A percentile compares a stretch with the other conserved stretches of the same genome.
Conservation (phyloP, 2,329 filamentous ascomycete genomes). For the Trichoderma polysporum region DNA sequence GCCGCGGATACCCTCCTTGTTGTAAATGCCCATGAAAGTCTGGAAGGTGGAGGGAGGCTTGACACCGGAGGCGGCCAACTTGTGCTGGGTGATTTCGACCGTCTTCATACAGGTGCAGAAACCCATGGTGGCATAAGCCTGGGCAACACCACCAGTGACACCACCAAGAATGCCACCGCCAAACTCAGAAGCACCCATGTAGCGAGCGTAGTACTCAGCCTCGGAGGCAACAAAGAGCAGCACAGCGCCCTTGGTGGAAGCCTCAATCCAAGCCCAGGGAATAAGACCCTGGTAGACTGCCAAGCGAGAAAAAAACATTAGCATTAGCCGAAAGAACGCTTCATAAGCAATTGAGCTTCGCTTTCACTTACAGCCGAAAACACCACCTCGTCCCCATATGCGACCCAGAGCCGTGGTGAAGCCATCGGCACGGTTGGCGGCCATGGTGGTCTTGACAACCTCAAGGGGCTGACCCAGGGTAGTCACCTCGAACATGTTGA, state of each 20-base stretch:
- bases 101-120: conserved; percentile 99
- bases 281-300: conserved; percentile 99
- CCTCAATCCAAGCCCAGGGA: conserved; percentile 99
- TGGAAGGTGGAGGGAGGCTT: conserved; percentile 88
- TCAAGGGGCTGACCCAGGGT: conserved; percentile 78
- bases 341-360: neutral
- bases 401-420: conserved; percentile 78
- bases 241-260: conserved; percentile 97
- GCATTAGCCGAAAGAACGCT: neutral
- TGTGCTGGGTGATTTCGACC: conserved; percentile 98
- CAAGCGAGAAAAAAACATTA: conserved; percentile 1
- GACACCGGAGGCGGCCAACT: conserved; percentile 78
- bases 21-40: conserved; percentile 97
- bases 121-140: conserved; percentile 99
- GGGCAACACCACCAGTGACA: conserved; percentile 90
- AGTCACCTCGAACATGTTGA: conserved; percentile 91
- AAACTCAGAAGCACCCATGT: conserved; percentile 82
- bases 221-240: conserved; percentile 98
- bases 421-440: conserved; percentile 87
- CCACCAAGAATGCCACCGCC: conserved; percentile 85
- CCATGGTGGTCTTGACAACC: conserved; percentile 99
- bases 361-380: conserved; percentile 78
- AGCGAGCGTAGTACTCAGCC: conserved; percentile 90
- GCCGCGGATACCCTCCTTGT: conserved; percentile 85
- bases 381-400: conserved; percentile 92